Base-by-base conservation (phyloP, 1,284 basidiomycete genomes). In the Thecaphora thlaspeos region DNA sequence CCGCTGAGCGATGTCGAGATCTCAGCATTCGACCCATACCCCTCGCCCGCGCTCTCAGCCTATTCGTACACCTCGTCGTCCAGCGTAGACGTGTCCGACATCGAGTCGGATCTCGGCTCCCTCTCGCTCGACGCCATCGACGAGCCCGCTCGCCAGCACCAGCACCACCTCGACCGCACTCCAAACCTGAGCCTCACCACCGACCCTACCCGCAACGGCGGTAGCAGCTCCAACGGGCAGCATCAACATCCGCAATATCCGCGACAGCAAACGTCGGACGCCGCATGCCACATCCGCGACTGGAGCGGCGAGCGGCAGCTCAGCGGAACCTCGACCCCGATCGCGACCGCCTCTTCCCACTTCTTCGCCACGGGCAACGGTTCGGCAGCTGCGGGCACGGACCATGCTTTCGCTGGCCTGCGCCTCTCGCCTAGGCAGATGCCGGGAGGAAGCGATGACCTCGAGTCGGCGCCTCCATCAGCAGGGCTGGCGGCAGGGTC, bases 41-140 rank as follows among this genome's bases (percentile, higher is more conserved):
- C 67, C 1, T 70, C 67, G 8, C 67, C 67, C 7, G 59, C 63
- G 2, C 47, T 70, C 9, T 67, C 64, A 3, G 67, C 67, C 14
- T 70, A 57, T 34, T 63, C 63, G 17, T 66, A 51, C 49, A 51
- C 64, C 2, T 61, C 64, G 19, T 34, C 63, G 24, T 55, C 59
- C 12, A 61, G 53, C 30, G 53, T 48, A 24, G 60, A 63, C 45
- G 46, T 54, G 14, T 62, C 61, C 14, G 61, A 64, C 12, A 49
- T 59, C 4, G 59, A 60, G 17, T 48, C 53, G n/a, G 67, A 70
- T 18, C 46, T 70, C 30, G 53, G 48, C 14, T 45, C 56, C 11
- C 43, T 70, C 19, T 67, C 59, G 5, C 57, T 70, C 10, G 67
- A 70, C 37, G 60, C 48, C 14, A 59, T 64, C 40, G 61, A 64